Base-by-base conservation (phyloP, 768 basidiomycete species). In the Tylopilus balloui region DNA sequence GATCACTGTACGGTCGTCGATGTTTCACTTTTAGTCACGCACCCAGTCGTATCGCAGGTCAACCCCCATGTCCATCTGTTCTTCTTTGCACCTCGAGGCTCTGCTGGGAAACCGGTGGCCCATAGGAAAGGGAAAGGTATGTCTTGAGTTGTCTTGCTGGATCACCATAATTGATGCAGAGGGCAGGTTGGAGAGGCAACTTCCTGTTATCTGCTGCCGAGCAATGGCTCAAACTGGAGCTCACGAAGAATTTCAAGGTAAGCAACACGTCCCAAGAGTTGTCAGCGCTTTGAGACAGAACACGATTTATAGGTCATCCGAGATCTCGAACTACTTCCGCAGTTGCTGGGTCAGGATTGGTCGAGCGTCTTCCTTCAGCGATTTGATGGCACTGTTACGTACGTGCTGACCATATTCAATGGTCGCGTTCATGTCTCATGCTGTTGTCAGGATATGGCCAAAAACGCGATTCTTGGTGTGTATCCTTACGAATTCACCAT, bases 231-330 rank as follows among this genome's bases (percentile, higher is more conserved):
- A 97, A 97, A 65, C 80, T 96, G 36, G 95, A 98, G 63, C 73
- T 99, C 12, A 89, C 92, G 4, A 98, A 97, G 75, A 96, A 97
- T 63, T 94, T 95, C 77, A 92, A 90, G 71, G 89, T 73, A 48
- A 32, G 40, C 35, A 29, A 17, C 7, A 29, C 13, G 15, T 37
- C 4, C 12, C 6, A 6, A 40, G 6, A 12, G 2, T 17, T 17
- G 20, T 48, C 21, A 4, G 15, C 28, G 36, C 15, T 13, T 8
- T 9, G 42, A 45, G 32, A 28, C 45, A 27, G 19, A 42, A 36
- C 40, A 15, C 39, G 24, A 14, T n/a, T 42, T 50, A 32, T 56
- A 83, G 78, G 76, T 98, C 43, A 99, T 99, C 50, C 86, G 96
- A 35, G 96, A 98, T 65, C 78, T 99, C 1, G 96, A 99, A 63